Evolutionary conservation across 805 yeast genomes (phyloP), one percentile per base, ranked within the genome.

Genomic region (Zygotorulaspora chibaensis): DNA sequence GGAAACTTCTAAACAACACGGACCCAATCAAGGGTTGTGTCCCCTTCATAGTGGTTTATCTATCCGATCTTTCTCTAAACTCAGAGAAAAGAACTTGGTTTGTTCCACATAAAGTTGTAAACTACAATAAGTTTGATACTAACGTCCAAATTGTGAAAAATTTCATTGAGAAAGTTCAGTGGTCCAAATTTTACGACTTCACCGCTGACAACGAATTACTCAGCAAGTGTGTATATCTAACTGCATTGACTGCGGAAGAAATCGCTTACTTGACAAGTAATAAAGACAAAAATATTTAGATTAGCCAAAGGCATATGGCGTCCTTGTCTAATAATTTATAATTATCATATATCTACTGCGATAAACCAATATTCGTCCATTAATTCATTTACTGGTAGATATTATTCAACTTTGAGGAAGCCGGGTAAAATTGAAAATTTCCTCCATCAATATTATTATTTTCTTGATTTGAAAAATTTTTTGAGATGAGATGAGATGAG

Each of bases 41-140:
- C 42, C 98, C 99, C 17, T 91, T 90, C 62, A 78, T 90, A 43
- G 96, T 95, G 1, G 71, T 91, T 26, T 89, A 87, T 57, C 64
- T 91, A 38, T 82, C 90, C 3, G 98, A 91, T 62, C 71, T 91
- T 56, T 79, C 87, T 0, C 79, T 84, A 58, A 88, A 87, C 62
- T 63, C 70, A 27, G 72, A 69, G 44, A 71, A 70, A 47, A 57
- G 60, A 36, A 59, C 59, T 25, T 62, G 67, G 62, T 54, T 64
- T 10, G 54, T 48, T 1, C 62, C 61, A 16, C 66, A 63, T 11
- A 56, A 68, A 29, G 58, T 86, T 42, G 75, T 91, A 51, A 89
- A 90, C 61, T 83, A 90, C 59, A 81, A 84, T 39, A 84, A 88
- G 53, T 86, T 85, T 66, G 74, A 83, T 50, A 80, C 83, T 3